These are phyloP conservation scores for Closterium sp. DNA, from an alignment of 139 green algal genomes.

Conservation along the genomic window DNA sequence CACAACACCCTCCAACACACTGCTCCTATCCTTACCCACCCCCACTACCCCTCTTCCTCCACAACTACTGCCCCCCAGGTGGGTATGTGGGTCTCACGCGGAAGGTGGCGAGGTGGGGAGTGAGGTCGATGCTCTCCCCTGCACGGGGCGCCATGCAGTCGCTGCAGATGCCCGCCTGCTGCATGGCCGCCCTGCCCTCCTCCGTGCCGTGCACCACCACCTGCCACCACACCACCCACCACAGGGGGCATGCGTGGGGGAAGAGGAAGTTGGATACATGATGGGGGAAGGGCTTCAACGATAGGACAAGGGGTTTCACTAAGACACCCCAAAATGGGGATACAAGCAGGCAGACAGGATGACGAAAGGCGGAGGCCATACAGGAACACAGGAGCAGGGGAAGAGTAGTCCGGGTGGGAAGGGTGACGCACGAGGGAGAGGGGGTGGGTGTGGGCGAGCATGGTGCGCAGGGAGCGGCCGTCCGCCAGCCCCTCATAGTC, in stretches of 20 bases:
- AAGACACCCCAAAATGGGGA: background rate
- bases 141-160: background rate
- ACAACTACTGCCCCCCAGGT: too few relatives aligned
- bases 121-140: background rate
- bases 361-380: background rate
- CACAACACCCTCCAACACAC: background rate
- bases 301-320: too few relatives aligned
- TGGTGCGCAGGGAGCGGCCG: slow-evolving; percentile 31
- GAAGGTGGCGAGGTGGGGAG: background rate
- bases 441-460: slow-evolving; percentile 25
- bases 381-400: background rate
- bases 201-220: background rate
- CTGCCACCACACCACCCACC: background rate
- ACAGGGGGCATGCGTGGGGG: background rate
- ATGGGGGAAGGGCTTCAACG: too few relatives aligned
- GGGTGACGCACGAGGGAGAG: slow-evolving; percentile 20
- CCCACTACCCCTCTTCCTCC: background rate
- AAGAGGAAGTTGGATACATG: too few relatives aligned
- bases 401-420: background rate
- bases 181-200: background rate
- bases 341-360: background rate
- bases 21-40: background rate
- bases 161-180: background rate
- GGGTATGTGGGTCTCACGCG: background rate
- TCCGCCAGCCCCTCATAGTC: slow-evolving; percentile 37